These are phyloP conservation scores for Botrytis paeoniae DNA, from an alignment of 2,329 filamentous ascomycete species.

Conservation along the genomic window DNA sequence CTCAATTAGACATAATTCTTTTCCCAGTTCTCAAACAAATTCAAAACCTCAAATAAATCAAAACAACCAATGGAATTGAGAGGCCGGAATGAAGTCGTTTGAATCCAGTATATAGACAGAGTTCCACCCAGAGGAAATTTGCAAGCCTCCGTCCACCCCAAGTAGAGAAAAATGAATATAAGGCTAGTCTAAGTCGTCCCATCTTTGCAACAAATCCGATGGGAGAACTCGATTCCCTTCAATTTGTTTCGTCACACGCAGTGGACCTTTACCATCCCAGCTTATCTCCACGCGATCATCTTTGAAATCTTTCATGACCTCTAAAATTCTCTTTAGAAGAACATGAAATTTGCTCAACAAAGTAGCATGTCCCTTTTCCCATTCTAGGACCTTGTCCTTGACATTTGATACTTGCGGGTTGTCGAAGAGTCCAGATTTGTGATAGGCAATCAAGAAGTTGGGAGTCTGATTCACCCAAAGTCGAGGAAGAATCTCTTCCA, in stretches of 20 bases:
- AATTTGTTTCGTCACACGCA: slow-evolving; percentile 29
- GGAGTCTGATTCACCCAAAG: slow-evolving; percentile 52
- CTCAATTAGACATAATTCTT: not conserved
- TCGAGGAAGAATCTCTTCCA: slow-evolving; percentile 42
- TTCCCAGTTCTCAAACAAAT: not conserved
- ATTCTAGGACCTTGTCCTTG: slow-evolving; percentile 20
- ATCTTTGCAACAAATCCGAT: slow-evolving; percentile 23
- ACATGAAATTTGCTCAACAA: slow-evolving; percentile 28
- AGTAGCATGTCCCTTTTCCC: slow-evolving; percentile 24
- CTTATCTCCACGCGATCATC: slow-evolving; percentile 21
- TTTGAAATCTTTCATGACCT: slow-evolving; percentile 27
- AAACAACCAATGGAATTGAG: not conserved
- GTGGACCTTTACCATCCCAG: slow-evolving; percentile 24
- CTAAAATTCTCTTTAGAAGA: slow-evolving; percentile 28
- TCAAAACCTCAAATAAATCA: not conserved
- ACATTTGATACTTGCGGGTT: slow-evolving; percentile 25
- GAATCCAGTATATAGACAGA: not conserved
- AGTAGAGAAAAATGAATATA: not conserved
- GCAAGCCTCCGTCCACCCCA: not conserved
- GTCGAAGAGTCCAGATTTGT: slow-evolving; percentile 44
- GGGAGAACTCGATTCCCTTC: slow-evolving; percentile 29
- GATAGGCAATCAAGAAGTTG: slow-evolving; percentile 51
- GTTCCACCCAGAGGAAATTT: fast-evolving
- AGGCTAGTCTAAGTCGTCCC: not conserved
- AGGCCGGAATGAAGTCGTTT: not conserved